These are phyloP conservation scores for Myrmaecium sp. DNA, from an alignment of 2,329 filamentous ascomycete genomes.

Conservation along the genomic window DNA sequence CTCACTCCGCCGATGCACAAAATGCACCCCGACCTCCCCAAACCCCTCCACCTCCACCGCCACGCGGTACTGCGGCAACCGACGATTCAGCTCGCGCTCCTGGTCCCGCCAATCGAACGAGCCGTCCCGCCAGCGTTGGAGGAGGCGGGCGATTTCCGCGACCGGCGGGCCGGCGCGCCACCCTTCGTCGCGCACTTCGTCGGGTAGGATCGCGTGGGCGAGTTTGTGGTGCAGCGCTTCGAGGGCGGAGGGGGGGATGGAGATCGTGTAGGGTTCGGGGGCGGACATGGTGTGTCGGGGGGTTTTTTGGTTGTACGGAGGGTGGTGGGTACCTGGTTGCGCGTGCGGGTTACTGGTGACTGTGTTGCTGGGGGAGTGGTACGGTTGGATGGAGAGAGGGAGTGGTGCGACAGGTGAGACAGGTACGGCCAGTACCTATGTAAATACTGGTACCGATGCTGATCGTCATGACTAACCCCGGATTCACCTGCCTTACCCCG, in stretches of 20 bases:
- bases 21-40: constrained; percentile 44
- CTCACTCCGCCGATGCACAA: constrained; percentile 40
- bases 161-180: constrained; percentile 46
- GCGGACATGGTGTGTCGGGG: constrained; percentile 1
- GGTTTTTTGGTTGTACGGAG: too few species aligned
- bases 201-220: constrained; percentile 34
- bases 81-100: constrained; percentile 43
- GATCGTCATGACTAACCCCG: too few species aligned
- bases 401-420: too few species aligned
- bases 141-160: constrained; percentile 41
- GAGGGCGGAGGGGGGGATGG: constrained; percentile 34
- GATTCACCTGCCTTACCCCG: too few species aligned
- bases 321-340: too few species aligned
- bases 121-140: constrained; percentile 36
- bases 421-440: too few species aligned
- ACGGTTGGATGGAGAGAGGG: too few species aligned
- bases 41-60: constrained; percentile 40
- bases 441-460: too few species aligned
- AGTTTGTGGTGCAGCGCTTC: constrained; percentile 40
- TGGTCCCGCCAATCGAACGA: constrained; percentile 47
- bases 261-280: constrained; percentile 20
- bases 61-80: constrained; percentile 41
- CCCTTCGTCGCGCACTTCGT: constrained; percentile 31
- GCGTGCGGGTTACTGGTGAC: too few species aligned
- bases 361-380: too few species aligned